phyloP scores from a whole-genome alignment of 345 rosid species.

The Populus euphratica region DNA sequence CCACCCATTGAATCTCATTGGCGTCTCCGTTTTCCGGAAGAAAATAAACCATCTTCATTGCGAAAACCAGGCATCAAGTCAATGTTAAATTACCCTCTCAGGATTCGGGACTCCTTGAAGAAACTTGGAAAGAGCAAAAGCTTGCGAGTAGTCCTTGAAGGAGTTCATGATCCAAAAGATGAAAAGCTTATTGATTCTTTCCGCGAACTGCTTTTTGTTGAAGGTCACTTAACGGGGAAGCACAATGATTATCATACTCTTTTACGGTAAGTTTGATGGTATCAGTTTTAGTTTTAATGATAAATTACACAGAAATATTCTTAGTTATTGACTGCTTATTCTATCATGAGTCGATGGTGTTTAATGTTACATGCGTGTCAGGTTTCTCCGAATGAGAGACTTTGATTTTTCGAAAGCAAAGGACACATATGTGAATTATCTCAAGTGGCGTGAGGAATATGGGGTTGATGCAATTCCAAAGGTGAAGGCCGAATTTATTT shows the following conservation, averaged over 20 bases:
- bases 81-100: constrained; percentile 24
- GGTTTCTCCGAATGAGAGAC: constrained; percentile 54
- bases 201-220: constrained; percentile 40
- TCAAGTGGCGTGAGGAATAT: constrained; percentile 48
- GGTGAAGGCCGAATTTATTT: constrained; percentile 19
- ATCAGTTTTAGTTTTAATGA: background rate
- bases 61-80: constrained; percentile 31
- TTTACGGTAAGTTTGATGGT: constrained; percentile 33
- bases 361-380: constrained; percentile 4
- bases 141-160: constrained; percentile 38
- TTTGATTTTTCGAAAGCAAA: constrained; percentile 52
- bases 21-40: constrained; percentile 25
- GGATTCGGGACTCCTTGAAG: constrained; percentile 40
- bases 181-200: constrained; percentile 42
- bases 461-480: constrained; percentile 43
- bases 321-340: background rate
- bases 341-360: background rate
- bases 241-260: constrained; percentile 56
- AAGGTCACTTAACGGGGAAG: constrained; percentile 35
- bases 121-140: constrained; percentile 40
- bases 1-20: constrained; percentile 39
- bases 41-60: constrained; percentile 14
- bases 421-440: constrained; percentile 42
- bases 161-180: constrained; percentile 44
- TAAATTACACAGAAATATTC: background rate